Base-by-base conservation (phyloP, 192 early-diverging fungal species). In the Dimargaris verticillata region DNA sequence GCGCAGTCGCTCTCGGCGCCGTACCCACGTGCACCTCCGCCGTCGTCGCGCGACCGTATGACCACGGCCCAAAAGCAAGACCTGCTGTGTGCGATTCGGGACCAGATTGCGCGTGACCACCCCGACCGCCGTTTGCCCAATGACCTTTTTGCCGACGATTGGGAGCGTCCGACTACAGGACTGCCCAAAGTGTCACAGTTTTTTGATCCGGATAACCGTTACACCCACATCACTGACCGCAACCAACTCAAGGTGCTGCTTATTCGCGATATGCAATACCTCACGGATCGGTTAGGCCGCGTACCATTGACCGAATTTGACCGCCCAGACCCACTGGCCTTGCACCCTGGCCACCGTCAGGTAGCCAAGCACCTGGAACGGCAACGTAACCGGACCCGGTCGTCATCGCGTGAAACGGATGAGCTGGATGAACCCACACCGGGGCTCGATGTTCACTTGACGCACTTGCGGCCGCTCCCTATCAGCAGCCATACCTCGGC, bases 221-320 rank as follows among this genome's bases (percentile, higher is more conserved):
- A 54, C 28, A 5, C n/a, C 24, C 53, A 24, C 24, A 26, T 54
- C 13, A 15, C n/a, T 10, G 55, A 58, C 28, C 13, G 55, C 2
- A 24, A 22, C 17, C 55, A 58, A n/a, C 38, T 58, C 55, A 15
- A 28, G 25, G 55, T 28, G 29, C 17, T 58, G 5, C n/a, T 58
- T 3, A 24, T 14, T 9, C 55, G 55, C 22, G 42, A 58, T 58
- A 28, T 58, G 29, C 11, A 28, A 12, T 28, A 28, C 4, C 22
- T 58, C 3, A 43, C 55, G 13, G 33, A 58, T 5, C 55, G 55
- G n/a, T 28, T 58, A 28, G 55, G 55, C 2, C 55, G 29, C 1
- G 28, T 28, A 28, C 55, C 55, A 18, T 28, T 29, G 28, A 58
- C 29, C 55, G 55, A 58, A 44, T 58, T 58, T 28, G 55, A 58